phyloP scores from a whole-genome alignment of 2,329 filamentous ascomycete genomes.

The Ceratocystis ficicola region DNA sequence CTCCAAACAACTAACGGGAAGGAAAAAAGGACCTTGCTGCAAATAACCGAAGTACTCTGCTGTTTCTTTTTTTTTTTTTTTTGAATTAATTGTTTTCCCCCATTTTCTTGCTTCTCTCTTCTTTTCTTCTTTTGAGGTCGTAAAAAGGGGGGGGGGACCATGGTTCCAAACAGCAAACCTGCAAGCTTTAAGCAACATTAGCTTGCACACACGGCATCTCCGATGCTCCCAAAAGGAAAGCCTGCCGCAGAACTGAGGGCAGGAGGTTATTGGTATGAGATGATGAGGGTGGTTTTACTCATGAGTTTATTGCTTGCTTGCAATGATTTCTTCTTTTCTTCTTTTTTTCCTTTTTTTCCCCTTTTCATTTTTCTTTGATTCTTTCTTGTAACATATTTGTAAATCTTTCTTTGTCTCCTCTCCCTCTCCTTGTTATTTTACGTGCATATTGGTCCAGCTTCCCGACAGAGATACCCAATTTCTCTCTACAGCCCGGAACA shows the following conservation, averaged over 20 bases:
- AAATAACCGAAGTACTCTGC: background rate
- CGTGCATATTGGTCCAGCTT: background rate
- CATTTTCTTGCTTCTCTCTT: background rate
- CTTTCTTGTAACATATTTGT: background rate
- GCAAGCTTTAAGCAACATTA: background rate
- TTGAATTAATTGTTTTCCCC: background rate
- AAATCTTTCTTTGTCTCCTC: background rate
- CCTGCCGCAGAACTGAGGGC: background rate
- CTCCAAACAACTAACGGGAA: background rate
- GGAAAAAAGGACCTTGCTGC: background rate
- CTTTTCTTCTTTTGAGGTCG: background rate
- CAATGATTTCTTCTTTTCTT: too few species aligned
- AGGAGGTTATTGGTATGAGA: too few species aligned
- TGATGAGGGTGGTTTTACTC: too few species aligned
- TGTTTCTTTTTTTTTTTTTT: background rate
- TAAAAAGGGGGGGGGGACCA: too few species aligned
- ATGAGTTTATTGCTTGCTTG: too few species aligned
- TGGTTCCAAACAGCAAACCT: background rate
- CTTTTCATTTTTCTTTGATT: background rate
- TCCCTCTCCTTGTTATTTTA: background rate
- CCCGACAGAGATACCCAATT: too few species aligned
- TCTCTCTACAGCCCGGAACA: background rate
- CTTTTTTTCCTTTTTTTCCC: background rate
- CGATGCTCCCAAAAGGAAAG: background rate
- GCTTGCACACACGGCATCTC: slow-evolving; percentile 15